These are phyloP conservation scores for Fusarium sp. DNA, from an alignment of 2,329 filamentous ascomycete genomes.

Conservation along the genomic window DNA sequence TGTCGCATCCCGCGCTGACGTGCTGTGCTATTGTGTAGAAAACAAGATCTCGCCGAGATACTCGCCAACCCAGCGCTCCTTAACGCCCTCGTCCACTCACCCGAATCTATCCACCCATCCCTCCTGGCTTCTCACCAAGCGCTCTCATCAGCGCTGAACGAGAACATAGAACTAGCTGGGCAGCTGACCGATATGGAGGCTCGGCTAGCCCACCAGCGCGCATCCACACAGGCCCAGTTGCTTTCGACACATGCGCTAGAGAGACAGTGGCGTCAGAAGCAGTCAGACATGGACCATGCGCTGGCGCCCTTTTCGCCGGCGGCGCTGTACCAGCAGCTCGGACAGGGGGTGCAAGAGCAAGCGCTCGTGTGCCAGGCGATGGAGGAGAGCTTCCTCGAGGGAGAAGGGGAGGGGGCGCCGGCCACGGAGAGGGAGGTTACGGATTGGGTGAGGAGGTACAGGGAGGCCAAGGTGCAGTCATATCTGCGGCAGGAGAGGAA, in stretches of 20 bases:
- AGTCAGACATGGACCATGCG: conserved; percentile 87
- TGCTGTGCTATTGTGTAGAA: conserved; percentile 58
- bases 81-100: conserved; percentile 76
- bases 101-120: conserved; percentile 76
- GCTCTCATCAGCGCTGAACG: conserved; percentile 72
- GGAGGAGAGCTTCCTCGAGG: conserved; percentile 92
- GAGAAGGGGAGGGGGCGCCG: conserved; percentile 49
- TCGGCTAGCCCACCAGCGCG: conserved; percentile 69
- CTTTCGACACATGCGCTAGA: conserved; percentile 87
- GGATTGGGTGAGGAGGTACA: conserved; percentile 85
- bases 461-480: conserved; percentile 81
- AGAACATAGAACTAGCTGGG: conserved; percentile 77
- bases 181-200: conserved; percentile 71
- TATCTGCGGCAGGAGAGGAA: conserved; percentile 88
- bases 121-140: conserved; percentile 71
- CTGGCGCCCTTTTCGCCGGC: conserved; percentile 87
- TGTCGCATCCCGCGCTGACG: conserved; percentile 34
- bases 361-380: conserved; percentile 82
- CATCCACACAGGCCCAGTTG: conserved; percentile 81
- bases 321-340: conserved; percentile 84
- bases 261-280: conserved; percentile 90
- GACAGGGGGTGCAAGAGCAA: conserved; percentile 82
- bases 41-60: conserved; percentile 79
- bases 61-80: conserved; percentile 74
- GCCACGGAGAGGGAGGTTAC: conserved; percentile 83